Evolutionary conservation across 371 early-diverging fungal species (phyloP), one percentile per base, ranked within the genome.

Genomic region (Mucor mucedo): DNA sequence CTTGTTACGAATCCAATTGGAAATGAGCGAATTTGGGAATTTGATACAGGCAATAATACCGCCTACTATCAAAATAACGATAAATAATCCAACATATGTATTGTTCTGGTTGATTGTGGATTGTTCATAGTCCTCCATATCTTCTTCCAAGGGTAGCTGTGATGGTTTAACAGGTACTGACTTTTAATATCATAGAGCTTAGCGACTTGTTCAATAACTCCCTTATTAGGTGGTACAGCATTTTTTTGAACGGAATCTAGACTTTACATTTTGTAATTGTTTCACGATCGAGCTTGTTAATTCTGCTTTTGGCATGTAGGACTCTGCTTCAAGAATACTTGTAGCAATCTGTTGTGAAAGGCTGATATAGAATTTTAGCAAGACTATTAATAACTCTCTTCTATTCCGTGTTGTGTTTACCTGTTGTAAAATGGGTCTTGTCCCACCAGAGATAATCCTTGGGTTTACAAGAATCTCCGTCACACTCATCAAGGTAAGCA

Each of bases 361-460:
- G 69, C 73, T 76, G 44, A 14, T 35, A 6, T 6, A 8, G 35
- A 35, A 35, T 21, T 21, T 21, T 21, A 42, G 13, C 10, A 11
- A 42, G 13, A 14, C 10, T 42, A 42, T 42, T 42, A 42, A 42
- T 42, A 42, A 13, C 44, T 42, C 14, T 11, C 4, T 10, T 14
- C 13, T 42, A 42, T 4, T 40, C 6, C 11, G 6, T 40, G 40
- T 40, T n/a, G 2, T 14, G n/a, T 57, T 62, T 70, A 75, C 77
- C 77, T 52, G 76, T 71, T 9, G 82, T 79, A 55, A 77, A 66
- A 58, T 79, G 82, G 5, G 75, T 71, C 8, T 62, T 59, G 55
- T 82, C 82, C 77, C 79, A 79, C 82, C 82, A 82, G 40, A 82
- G 55, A 57, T 74, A 82, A 39, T 72, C 70, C 40, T 62, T 42